Base-by-base conservation (phyloP, 306 rosid genomes). In the Prunus dulcis region DNA sequence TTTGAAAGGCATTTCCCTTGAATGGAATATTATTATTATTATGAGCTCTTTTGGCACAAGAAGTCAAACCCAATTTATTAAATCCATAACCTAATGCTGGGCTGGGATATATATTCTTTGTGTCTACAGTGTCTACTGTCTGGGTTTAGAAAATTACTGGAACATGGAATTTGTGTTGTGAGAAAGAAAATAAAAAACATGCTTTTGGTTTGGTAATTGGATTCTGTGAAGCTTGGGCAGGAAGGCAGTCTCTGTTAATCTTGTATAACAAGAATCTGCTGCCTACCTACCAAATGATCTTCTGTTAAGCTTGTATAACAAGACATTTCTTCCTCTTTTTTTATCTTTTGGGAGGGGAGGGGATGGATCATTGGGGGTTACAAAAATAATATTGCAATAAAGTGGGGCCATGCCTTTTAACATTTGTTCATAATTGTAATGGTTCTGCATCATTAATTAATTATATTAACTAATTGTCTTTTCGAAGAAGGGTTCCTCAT, bases 11-110 rank as follows among this genome's bases (percentile, higher is more conserved):
- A 55, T 69, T 43, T 73, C 61, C 69, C 71, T 63, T 81, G 53
- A 70, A n/a, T 38, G 7, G 9, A 7, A 38, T 38, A 3, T 17
- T 17, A 15, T 52, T 18, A 4, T 14, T 12, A 14, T 12, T 49
- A 34, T 53, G 46, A 41, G 4, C 56, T 17, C 64, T 51, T 41
- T 73, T 67, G 79, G 46, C 49, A 28, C 57, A 9, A 52, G 3
- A 60, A 65, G 82, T 72, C 85, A 72, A 71, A 68, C 64, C 75
- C 30, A 9, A 32, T 6, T 18, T 62, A 10, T 75, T 32, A 27
- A 2, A 6, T 62, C 43, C 10, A 2, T 5, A 2, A 3, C 1
- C 1, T 7, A 38, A 38, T 38, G 43, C 9, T 0, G 43, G 43
- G 43, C 43, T 0, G 9, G 43, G 9, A 6, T 7, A 38, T 38